Evolutionary conservation across 2,329 filamentous ascomycete species (phyloP).

Genomic region (Alternaria panax): DNA sequence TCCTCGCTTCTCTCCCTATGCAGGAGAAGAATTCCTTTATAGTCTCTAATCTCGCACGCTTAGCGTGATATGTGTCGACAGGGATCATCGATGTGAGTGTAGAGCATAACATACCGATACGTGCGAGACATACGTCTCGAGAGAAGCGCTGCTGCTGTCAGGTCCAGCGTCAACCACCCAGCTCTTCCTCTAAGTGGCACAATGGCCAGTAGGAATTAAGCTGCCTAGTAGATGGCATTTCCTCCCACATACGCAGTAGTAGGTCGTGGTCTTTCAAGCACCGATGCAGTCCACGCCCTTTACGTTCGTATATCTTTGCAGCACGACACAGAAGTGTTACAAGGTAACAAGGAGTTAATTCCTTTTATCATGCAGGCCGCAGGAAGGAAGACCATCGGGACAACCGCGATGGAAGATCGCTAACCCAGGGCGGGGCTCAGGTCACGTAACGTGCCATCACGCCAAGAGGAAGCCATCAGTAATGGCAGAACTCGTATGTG

Average conservation of each 20-base stretch:
- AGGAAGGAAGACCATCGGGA: not conserved
- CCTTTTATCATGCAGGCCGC: not conserved
- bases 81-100: not conserved
- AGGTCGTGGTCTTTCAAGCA: not conserved
- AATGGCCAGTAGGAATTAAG: not conserved
- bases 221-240: not conserved
- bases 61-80: not conserved
- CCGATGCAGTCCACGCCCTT: not conserved
- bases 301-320: not conserved
- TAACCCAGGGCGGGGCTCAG: not conserved
- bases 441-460: not conserved
- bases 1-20: not conserved
- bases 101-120: not conserved
- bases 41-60: not conserved
- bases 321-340: not conserved
- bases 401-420: not conserved
- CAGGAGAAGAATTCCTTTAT: not conserved
- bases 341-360: not conserved
- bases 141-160: not conserved
- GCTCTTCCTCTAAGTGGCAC: not conserved
- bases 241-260: not conserved
- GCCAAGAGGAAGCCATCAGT: not conserved
- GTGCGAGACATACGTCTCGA: not conserved
- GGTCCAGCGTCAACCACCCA: not conserved
- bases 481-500: not conserved